Conservation (phyloP, 2,329 filamentous ascomycete genomes). For the Chaetomium olivaceum region DNA sequence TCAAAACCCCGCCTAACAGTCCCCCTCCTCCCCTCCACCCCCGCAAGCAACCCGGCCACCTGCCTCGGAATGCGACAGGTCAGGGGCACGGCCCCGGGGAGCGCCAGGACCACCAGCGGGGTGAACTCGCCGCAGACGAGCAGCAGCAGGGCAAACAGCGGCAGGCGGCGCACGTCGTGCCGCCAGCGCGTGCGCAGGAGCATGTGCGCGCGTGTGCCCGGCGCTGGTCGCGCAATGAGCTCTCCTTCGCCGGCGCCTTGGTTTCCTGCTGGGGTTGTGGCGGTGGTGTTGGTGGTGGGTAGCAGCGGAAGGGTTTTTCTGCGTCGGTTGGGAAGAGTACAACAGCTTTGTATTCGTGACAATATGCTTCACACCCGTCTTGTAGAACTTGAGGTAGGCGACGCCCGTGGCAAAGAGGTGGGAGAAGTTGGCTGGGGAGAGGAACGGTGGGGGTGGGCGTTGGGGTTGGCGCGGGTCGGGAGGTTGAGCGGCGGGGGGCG, state of each 20-base stretch:
- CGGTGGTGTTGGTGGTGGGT: not conserved
- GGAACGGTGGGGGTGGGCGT: slow-evolving; percentile 38
- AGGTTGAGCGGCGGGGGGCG: slow-evolving; percentile 69
- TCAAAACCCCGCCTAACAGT: slow-evolving; percentile 19
- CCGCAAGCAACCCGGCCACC: slow-evolving; percentile 55
- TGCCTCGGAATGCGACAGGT: slow-evolving; percentile 83
- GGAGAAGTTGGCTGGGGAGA: slow-evolving; percentile 35
- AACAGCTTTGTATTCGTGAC: slow-evolving; percentile 64
- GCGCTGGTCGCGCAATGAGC: slow-evolving; percentile 38
- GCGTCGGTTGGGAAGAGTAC: slow-evolving; percentile 27
- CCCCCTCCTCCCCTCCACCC: slow-evolving; percentile 55
- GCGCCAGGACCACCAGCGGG: slow-evolving; percentile 71
- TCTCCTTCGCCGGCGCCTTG: too few species aligned
- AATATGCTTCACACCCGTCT: slow-evolving; percentile 74
- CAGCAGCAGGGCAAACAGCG: slow-evolving; percentile 74
- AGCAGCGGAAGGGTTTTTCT: not conserved
- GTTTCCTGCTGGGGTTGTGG: slow-evolving; percentile 10
- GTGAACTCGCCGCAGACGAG: slow-evolving; percentile 84
- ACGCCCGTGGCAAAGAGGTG: slow-evolving; percentile 67
- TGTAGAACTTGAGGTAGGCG: slow-evolving; percentile 84
- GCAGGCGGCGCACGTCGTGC: slow-evolving; percentile 75
- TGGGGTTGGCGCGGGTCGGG: slow-evolving; percentile 49
- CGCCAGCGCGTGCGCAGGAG: slow-evolving; percentile 68
- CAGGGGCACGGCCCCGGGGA: slow-evolving; percentile 71
- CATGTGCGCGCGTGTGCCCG: slow-evolving; percentile 61